Evolutionary conservation across 2,329 filamentous ascomycete species (phyloP).

Genomic region (Nemania sp.): DNA sequence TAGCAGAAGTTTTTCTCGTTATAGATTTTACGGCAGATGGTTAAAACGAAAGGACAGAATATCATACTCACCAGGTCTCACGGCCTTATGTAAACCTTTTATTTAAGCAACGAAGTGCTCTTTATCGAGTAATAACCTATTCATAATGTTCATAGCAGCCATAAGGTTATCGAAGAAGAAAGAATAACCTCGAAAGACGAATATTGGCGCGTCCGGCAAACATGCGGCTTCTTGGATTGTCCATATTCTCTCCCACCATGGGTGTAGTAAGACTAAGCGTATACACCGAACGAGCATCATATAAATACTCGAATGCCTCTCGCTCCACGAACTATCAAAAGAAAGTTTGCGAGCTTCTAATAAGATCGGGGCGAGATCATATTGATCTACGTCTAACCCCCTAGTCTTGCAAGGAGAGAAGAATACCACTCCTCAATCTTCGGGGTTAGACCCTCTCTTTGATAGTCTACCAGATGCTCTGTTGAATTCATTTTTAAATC

Average conservation of each 20-base stretch:
- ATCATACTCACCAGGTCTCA: too few species aligned
- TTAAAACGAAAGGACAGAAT: too few species aligned
- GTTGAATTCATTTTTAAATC: too few species aligned
- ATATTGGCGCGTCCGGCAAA: not conserved
- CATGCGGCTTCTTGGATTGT: not conserved
- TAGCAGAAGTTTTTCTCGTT: too few species aligned
- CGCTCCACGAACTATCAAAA: not conserved
- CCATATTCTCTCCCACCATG: not conserved
- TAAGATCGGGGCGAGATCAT: not conserved
- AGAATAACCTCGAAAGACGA: not conserved
- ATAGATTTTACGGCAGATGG: too few species aligned
- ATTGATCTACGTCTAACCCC: not conserved
- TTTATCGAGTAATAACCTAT: too few species aligned
- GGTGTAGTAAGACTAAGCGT: not conserved
- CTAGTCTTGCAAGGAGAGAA: not conserved
- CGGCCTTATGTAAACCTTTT: too few species aligned
- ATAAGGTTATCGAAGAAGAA: not conserved
- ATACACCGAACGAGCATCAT: not conserved
- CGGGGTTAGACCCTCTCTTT: too few species aligned
- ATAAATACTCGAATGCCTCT: not conserved
- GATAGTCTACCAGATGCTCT: too few species aligned
- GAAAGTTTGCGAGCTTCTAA: not conserved
- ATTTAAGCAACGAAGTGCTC: too few species aligned
- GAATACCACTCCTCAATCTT: too few species aligned
- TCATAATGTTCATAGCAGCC: not conserved